Evolutionary conservation across 179 eudicot genomes (phyloP).

Genomic region (Nepenthes alata): DNA sequence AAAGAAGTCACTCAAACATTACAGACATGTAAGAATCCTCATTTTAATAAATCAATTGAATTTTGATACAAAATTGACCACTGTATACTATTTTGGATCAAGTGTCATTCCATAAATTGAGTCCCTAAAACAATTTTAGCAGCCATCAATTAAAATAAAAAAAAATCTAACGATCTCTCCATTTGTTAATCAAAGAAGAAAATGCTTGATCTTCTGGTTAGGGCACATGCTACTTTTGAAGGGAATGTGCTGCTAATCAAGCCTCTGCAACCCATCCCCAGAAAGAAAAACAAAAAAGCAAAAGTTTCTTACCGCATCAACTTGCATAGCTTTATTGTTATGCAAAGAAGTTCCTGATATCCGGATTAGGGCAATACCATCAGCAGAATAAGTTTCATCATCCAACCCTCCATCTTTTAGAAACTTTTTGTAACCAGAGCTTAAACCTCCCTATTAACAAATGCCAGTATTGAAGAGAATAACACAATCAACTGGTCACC

Average conservation of each 20-base stretch:
- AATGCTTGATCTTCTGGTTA: background rate
- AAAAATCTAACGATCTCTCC: too few relatives aligned
- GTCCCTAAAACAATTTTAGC: too few relatives aligned
- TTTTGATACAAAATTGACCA: too few relatives aligned
- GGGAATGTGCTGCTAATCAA: too few relatives aligned
- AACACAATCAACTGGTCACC: background rate
- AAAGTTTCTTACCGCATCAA: slow-evolving; percentile 57
- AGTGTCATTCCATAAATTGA: too few relatives aligned
- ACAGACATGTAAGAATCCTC: too few relatives aligned
- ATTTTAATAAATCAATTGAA: too few relatives aligned
- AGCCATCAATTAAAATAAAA: too few relatives aligned
- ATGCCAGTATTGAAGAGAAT: slow-evolving; percentile 2
- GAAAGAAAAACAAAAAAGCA: background rate
- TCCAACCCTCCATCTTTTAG: slow-evolving; percentile 69
- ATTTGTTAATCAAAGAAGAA: slow-evolving; percentile 1
- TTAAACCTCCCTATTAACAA: slow-evolving; percentile 67
- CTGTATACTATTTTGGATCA: too few relatives aligned
- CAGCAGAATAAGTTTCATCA: slow-evolving; percentile 81
- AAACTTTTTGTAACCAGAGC: slow-evolving; percentile 81
- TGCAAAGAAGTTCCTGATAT: slow-evolving; percentile 82
- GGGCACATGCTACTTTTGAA: too few relatives aligned
- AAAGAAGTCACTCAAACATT: too few relatives aligned
- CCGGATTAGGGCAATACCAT: slow-evolving; percentile 67
- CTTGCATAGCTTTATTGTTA: slow-evolving; percentile 81
- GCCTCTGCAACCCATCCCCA: too few relatives aligned